These are phyloP conservation scores for Fusarium scirpi DNA, from an alignment of 2,329 filamentous ascomycete genomes.

Conservation along the genomic window DNA sequence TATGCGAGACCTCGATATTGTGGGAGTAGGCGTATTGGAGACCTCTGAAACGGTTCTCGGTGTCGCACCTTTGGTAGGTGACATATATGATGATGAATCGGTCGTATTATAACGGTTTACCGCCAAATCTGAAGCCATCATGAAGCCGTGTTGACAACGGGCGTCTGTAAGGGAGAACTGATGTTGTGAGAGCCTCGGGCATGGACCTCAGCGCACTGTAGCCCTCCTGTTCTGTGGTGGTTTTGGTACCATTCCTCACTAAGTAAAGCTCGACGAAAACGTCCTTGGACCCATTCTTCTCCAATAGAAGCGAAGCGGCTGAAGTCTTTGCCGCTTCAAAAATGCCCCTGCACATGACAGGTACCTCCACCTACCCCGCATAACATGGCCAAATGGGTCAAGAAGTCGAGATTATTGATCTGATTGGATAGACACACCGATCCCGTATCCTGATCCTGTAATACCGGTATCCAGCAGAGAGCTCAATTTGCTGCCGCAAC, in stretches of 20 bases:
- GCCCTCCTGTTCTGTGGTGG: background rate
- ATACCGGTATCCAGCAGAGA: background rate
- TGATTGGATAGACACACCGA: background rate
- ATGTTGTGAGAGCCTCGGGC: background rate
- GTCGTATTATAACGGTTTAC: background rate
- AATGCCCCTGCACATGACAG: background rate
- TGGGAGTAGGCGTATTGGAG: background rate
- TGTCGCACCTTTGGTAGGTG: background rate
- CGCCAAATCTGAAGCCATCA: background rate
- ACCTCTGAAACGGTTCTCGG: background rate
- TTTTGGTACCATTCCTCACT: background rate
- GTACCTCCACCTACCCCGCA: background rate
- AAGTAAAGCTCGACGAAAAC: background rate
- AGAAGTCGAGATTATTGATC: background rate
- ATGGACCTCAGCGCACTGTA: background rate
- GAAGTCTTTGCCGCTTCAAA: slow-evolving; percentile 5
- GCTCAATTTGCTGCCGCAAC: too few relatives aligned
- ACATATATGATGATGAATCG: background rate
- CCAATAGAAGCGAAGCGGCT: background rate
- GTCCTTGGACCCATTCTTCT: background rate
- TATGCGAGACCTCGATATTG: background rate
- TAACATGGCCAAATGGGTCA: background rate
- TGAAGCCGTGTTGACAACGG: background rate
- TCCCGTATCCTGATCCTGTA: background rate
- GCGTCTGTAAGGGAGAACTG: too few relatives aligned